These are phyloP conservation scores for Malassezia arunalokei DNA, from an alignment of 1,284 basidiomycete genomes.

Conservation along the genomic window DNA sequence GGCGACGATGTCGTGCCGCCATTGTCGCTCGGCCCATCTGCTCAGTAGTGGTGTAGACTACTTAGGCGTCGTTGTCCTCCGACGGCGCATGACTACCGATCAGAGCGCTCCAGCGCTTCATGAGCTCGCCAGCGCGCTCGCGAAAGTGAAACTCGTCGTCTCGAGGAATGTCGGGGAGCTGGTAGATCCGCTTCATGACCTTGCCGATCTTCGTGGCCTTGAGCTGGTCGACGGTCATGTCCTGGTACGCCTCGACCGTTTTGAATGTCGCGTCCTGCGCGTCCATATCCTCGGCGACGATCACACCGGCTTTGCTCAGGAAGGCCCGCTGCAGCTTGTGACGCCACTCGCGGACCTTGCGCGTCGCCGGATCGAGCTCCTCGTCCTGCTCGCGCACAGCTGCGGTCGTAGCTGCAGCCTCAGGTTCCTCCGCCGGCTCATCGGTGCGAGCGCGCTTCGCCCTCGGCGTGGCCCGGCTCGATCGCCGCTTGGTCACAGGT, in stretches of 20 bases:
- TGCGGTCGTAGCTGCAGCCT: conserved; percentile 24
- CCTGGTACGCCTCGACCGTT: conserved; percentile 66
- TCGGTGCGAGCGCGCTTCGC: neutral
- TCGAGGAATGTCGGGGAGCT: conserved; percentile 59
- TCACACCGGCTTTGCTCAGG: conserved; percentile 53
- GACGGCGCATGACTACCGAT: conserved; percentile 3
- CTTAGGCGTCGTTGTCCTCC: neutral
- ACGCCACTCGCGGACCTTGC: conserved; percentile 58
- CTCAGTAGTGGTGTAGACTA: neutral
- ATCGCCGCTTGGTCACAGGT: conserved; percentile 48
- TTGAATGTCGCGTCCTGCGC: conserved; percentile 65
- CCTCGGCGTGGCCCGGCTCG: neutral
- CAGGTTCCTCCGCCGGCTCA: neutral
- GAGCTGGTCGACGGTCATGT: conserved; percentile 71
- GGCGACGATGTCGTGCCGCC: conserved; percentile 8
- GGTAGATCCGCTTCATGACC: conserved; percentile 86
- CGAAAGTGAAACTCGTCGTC: conserved; percentile 79
- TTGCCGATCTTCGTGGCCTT: conserved; percentile 87
- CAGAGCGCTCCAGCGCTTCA: conserved; percentile 45
- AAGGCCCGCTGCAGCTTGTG: conserved; percentile 82
- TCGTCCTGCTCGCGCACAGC: conserved; percentile 12
- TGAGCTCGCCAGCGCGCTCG: conserved; percentile 54
- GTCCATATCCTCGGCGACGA: conserved; percentile 40
- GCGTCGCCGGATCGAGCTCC: conserved; percentile 54
- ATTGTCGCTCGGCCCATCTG: conserved; percentile 4